phyloP scores from a whole-genome alignment of 257 asterid genomes.

The Solanum neorickii region DNA sequence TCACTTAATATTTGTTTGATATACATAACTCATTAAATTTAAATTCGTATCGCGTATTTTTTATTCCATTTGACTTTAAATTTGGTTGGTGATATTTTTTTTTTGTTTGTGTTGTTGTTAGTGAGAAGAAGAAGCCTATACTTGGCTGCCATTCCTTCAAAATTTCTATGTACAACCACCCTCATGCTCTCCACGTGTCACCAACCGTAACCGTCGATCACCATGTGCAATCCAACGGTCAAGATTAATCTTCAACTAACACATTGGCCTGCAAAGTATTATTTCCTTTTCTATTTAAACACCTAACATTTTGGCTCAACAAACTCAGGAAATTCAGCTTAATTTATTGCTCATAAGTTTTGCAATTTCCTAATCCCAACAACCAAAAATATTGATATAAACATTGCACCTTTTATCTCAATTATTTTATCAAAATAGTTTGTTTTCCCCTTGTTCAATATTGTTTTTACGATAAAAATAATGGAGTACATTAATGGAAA shows the following conservation, averaged over 20 bases:
- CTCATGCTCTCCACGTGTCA: conserved; percentile 2
- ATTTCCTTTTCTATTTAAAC: conserved; percentile 22
- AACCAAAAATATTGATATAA: neutral
- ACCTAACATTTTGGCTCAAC: conserved; percentile 2
- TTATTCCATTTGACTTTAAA: neutral
- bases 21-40: neutral
- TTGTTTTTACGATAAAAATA: neutral
- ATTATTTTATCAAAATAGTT: neutral
- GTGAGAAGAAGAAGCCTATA: neutral
- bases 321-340: conserved; percentile 28
- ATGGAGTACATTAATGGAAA: conserved; percentile 2
- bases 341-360: conserved; percentile 3
- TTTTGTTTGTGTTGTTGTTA: neutral
- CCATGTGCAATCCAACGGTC: conserved; percentile 18
- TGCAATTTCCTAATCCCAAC: conserved; percentile 19
- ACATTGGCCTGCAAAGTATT: conserved; percentile 8
- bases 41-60: accelerated
- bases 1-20: neutral
- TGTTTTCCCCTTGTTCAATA: neutral
- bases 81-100: neutral
- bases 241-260: conserved; percentile 19
- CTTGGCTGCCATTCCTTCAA: neutral
- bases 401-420: neutral
- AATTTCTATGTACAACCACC: neutral
- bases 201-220: neutral